Evolutionary conservation across 202 grass and related monocot species (phyloP).

Genomic region (Musa balbisiana): DNA sequence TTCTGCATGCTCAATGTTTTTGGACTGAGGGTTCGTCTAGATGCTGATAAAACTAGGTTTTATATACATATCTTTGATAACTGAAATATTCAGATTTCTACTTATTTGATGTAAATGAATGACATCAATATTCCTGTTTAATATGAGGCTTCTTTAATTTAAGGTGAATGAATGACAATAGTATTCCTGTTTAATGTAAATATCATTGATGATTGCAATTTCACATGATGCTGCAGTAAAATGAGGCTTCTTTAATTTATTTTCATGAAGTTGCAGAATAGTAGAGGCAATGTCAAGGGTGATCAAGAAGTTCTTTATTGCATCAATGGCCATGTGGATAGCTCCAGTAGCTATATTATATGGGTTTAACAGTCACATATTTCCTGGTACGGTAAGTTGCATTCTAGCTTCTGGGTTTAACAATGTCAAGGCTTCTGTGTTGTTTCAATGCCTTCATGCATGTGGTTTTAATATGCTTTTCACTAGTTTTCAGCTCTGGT

Average conservation of each 20-base stretch:
- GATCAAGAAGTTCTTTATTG: constrained; percentile 60
- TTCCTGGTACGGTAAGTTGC: constrained; percentile 54
- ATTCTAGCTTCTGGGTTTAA: too few species aligned
- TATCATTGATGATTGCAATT: background rate
- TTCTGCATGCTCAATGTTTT: too few species aligned
- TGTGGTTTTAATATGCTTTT: too few species aligned
- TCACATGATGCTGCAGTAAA: background rate
- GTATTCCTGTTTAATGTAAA: background rate
- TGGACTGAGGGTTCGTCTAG: too few species aligned
- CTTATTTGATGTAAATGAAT: background rate
- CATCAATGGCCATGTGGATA: constrained; percentile 88
- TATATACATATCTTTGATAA: too few species aligned
- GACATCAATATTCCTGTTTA: too few species aligned
- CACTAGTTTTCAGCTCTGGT: too few species aligned
- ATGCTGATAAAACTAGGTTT: too few species aligned
- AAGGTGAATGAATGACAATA: too few species aligned
- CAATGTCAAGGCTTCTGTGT: too few species aligned
- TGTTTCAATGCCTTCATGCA: too few species aligned
- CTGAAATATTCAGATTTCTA: background rate
- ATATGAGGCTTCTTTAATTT: too few species aligned
- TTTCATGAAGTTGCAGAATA: background rate
- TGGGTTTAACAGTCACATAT: constrained; percentile 60
- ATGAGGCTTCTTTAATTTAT: background rate
- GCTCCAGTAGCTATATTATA: constrained; percentile 64
- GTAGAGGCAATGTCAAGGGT: constrained; percentile 57